phyloP scores from a whole-genome alignment of 805 yeast species.

The Lipomyces japonicus region DNA sequence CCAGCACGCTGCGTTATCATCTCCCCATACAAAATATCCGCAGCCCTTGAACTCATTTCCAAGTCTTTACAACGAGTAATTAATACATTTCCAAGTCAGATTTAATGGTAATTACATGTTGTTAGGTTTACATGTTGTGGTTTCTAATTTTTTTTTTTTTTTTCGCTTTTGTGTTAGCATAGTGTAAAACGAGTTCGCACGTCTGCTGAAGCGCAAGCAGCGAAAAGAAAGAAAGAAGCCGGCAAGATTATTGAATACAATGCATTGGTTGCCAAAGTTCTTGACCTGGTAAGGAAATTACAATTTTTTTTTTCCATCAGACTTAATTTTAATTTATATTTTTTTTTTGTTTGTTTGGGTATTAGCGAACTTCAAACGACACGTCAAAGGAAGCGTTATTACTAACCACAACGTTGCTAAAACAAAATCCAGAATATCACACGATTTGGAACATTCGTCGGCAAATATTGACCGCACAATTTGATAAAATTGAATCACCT shows the following conservation, averaged over 20 bases:
- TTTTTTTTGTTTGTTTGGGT: not conserved
- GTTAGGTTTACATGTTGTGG: too few relatives aligned
- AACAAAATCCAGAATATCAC: conserved; percentile 78
- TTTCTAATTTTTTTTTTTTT: not conserved
- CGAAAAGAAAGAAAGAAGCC: conserved; percentile 55
- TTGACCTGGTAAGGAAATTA: conserved; percentile 35
- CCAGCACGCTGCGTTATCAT: too few relatives aligned
- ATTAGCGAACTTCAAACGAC: conserved; percentile 33
- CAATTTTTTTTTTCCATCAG: not conserved
- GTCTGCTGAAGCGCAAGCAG: conserved; percentile 50
- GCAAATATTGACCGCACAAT: conserved; percentile 49
- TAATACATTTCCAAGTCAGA: too few relatives aligned
- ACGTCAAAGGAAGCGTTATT: conserved; percentile 45
- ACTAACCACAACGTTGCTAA: conserved; percentile 55
- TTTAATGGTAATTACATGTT: too few relatives aligned
- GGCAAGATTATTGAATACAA: conserved; percentile 56
- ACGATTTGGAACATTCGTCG: conserved; percentile 88
- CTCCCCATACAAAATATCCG: too few relatives aligned
- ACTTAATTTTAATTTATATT: not conserved
- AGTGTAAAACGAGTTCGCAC: conserved; percentile 61
- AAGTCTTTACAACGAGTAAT: too few relatives aligned
- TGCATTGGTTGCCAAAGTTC: conserved; percentile 44
- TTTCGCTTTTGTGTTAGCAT: too few relatives aligned
- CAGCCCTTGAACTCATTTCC: too few relatives aligned
- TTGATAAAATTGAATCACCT: not conserved